Evolutionary conservation across 2,329 filamentous ascomycete genomes (phyloP).

Genomic region (Penicillium sp.): DNA sequence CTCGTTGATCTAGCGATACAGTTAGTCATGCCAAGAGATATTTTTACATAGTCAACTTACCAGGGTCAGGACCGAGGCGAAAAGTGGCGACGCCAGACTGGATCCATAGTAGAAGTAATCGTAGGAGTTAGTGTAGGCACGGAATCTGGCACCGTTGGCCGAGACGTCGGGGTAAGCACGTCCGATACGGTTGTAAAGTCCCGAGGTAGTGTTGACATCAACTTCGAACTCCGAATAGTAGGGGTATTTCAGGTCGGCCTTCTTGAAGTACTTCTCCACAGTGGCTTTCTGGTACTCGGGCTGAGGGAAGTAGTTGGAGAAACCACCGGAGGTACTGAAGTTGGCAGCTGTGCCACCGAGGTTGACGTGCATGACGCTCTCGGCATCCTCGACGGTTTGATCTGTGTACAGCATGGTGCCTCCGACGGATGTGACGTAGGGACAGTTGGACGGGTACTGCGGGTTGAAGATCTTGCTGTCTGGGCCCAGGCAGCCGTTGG

Average conservation of each 20-base stretch:
- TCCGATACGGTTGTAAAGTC: constrained; percentile 47
- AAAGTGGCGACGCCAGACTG: constrained; percentile 30
- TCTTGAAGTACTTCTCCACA: constrained; percentile 45
- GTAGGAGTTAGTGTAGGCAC: constrained; percentile 18
- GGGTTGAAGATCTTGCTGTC: constrained; percentile 50
- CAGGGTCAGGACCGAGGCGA: constrained; percentile 32
- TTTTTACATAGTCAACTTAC: constrained; percentile 14
- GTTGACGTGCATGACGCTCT: constrained; percentile 34
- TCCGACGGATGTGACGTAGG: constrained; percentile 54
- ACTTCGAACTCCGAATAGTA: constrained; percentile 36
- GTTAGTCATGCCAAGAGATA: not conserved
- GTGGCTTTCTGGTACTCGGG: constrained; percentile 45
- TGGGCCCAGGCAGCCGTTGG: constrained; percentile 42
- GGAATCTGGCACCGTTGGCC: constrained; percentile 43
- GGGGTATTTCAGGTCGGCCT: constrained; percentile 28
- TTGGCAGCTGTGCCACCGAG: constrained; percentile 26
- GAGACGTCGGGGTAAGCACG: constrained; percentile 54
- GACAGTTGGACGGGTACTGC: constrained; percentile 52
- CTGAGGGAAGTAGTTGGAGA: constrained; percentile 49
- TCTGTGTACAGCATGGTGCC: constrained; percentile 33
- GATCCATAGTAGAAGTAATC: constrained; percentile 28
- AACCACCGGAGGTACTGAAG: constrained; percentile 48
- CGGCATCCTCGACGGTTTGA: constrained; percentile 26
- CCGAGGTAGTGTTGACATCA: constrained; percentile 37
- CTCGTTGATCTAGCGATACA: constrained; percentile 45